Evolutionary conservation across 257 asterid species (phyloP), one percentile per base, ranked within the genome.

Genomic region (Solanum habrochaites): DNA sequence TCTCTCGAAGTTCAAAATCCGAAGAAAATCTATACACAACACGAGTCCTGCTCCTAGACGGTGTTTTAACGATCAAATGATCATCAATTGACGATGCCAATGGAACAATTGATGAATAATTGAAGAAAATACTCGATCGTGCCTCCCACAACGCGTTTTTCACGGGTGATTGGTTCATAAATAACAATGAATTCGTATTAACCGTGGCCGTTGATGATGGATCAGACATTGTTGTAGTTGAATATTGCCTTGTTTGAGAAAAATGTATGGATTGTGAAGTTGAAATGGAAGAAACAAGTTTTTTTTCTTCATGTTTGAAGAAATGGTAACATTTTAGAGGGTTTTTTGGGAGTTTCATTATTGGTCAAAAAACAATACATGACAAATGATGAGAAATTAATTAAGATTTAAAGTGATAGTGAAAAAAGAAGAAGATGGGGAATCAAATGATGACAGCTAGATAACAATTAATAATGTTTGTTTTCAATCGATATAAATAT

Each of bases 141-240:
- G 99, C 98, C 83, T 96, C 99, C 99, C 99, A 95, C 18, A 95
- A 83, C 15, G 96, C 99, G 58, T 94, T 94, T 20, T 98, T 95
- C 52, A 95, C 98, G 23, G 99, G 99, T 4, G 98, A 95, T 90
- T 95, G 95, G 89, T 93, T 91, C 93, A 93, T 94, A 10, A 98
- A 98, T 96, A 98, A 95, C 71, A 96, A 90, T 83, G 92, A 86
- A 91, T 86, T 27, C 94, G 93, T 86, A 92, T 92, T 85, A 21
- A 94, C 90, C 3, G 97, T 10, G 47, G 83, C 60, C 35, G 71
- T 85, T 5, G 93, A 72, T 3, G 88, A 70, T 45, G 56, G 31
- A 83, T 74, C 35, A 5, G 35, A 32, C 11, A 23, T 25, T 91
- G 60, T 92, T 88, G 90, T 16, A 49, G 93, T 81, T 82, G 96